These are phyloP conservation scores for Kwoniella europaea DNA, from an alignment of 768 basidiomycete species.

Conservation along the genomic window DNA sequence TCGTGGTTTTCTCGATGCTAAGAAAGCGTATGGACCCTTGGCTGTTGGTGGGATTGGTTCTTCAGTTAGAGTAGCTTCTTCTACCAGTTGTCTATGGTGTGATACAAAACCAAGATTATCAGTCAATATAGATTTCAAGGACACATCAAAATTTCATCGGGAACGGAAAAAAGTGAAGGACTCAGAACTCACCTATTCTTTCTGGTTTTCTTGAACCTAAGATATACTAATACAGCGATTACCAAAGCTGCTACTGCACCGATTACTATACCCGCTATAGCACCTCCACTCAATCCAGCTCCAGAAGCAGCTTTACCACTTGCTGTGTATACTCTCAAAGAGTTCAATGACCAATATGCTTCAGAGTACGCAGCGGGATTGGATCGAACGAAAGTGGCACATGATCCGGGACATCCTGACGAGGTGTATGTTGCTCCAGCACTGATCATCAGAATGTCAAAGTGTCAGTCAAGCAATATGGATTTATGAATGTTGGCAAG, in stretches of 20 bases:
- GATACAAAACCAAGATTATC: not conserved
- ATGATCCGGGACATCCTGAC: constrained; percentile 46
- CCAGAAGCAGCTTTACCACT: constrained; percentile 36
- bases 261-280: constrained; percentile 49
- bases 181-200: constrained; percentile 22
- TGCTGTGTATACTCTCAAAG: constrained; percentile 65
- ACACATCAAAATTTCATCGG: too few relatives aligned
- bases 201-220: constrained; percentile 26
- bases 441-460: constrained; percentile 11
- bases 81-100: not conserved
- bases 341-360: constrained; percentile 74
- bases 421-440: constrained; percentile 42
- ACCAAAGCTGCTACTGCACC: constrained; percentile 34
- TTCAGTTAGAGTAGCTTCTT: constrained; percentile 15
- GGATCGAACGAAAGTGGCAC: constrained; percentile 66
- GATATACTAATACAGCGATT: constrained; percentile 22
- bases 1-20: constrained; percentile 27
- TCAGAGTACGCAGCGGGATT: constrained; percentile 67
- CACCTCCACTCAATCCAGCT: constrained; percentile 31
- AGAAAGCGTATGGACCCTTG: constrained; percentile 21
- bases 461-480: too few relatives aligned
- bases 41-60: constrained; percentile 13
- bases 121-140: not conserved
- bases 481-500: not conserved
- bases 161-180: too few relatives aligned